Evolutionary conservation across 2,329 filamentous ascomycete genomes (phyloP).

Genomic region (Aspergillus sojae): DNA sequence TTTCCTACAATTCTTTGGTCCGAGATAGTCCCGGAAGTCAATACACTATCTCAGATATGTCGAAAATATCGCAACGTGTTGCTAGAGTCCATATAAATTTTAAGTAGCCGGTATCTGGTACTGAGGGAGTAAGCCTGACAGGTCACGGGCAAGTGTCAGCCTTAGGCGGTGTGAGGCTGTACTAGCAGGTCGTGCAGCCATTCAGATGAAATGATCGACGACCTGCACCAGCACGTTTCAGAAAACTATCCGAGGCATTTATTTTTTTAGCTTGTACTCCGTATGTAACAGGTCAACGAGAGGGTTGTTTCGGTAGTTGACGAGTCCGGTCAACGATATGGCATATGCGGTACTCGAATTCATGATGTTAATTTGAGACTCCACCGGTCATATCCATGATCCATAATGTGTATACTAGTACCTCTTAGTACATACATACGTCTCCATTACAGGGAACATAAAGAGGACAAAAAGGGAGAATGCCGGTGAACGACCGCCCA

Average conservation of each 20-base stretch:
- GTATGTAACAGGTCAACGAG: not conserved
- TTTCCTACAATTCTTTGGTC: not conserved
- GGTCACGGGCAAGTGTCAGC: not conserved
- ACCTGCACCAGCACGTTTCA: constrained; percentile 3
- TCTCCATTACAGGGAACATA: not conserved
- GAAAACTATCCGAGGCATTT: not conserved
- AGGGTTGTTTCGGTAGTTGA: not conserved
- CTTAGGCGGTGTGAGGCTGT: not conserved
- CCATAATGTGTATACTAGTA: not conserved
- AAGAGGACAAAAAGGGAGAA: not conserved
- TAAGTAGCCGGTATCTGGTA: not conserved
- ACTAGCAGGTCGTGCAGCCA: not conserved
- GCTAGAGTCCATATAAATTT: not conserved
- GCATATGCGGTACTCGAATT: not conserved
- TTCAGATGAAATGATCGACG: constrained; percentile 5
- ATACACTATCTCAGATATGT: not conserved
- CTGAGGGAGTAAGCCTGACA: not conserved
- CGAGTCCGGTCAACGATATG: not conserved
- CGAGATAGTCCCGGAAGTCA: too few species aligned
- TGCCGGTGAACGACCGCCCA: not conserved
- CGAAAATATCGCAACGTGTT: not conserved
- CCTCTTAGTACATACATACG: not conserved
- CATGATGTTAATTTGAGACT: not conserved
- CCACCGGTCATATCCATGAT: not conserved
- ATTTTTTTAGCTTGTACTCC: not conserved